phyloP scores from a whole-genome alignment of 306 rosid genomes.

The peach (Prunus persica) region DNA sequence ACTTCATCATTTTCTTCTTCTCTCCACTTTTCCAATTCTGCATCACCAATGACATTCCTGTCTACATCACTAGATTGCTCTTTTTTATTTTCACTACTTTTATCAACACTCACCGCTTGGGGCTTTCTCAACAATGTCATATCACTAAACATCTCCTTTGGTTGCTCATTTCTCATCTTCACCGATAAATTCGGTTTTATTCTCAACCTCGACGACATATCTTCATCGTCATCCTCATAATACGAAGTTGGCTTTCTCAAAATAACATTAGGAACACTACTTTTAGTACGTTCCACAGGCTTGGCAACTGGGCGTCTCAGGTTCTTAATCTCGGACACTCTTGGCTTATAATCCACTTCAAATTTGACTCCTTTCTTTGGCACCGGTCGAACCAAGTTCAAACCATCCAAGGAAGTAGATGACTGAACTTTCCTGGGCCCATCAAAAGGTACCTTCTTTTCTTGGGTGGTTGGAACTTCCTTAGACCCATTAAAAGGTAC shows the following conservation, averaged over 20 bases:
- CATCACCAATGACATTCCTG: conserved; percentile 26
- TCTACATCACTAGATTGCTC: conserved; percentile 31
- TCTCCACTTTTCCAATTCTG: conserved; percentile 27
- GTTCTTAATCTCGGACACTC: conserved; percentile 41
- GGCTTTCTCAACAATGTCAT: conserved; percentile 89
- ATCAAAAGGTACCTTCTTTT: conserved; percentile 12
- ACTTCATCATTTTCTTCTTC: conserved; percentile 35
- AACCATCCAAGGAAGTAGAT: conserved; percentile 46
- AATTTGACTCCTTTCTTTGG: conserved; percentile 49
- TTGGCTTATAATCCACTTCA: conserved; percentile 42
- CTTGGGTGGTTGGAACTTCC: conserved; percentile 23
- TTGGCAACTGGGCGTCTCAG: conserved; percentile 35
- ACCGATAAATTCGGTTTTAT: conserved; percentile 68
- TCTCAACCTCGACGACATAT: conserved; percentile 45
- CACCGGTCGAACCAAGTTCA: conserved; percentile 72
- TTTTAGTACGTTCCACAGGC: conserved; percentile 32
- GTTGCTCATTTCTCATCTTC: conserved; percentile 42
- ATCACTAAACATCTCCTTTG: conserved; percentile 65
- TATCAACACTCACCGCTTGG: conserved; percentile 30
- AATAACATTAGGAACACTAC: conserved; percentile 69
- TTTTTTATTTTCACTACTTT: conserved; percentile 25
- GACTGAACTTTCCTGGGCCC: conserved; percentile 31
- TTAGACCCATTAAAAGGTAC: conserved; percentile 57
- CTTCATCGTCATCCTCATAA: conserved; percentile 49
- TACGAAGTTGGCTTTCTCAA: conserved; percentile 66